phyloP scores from a whole-genome alignment of 75 land plant species.

The Sequoia sempervirens region DNA sequence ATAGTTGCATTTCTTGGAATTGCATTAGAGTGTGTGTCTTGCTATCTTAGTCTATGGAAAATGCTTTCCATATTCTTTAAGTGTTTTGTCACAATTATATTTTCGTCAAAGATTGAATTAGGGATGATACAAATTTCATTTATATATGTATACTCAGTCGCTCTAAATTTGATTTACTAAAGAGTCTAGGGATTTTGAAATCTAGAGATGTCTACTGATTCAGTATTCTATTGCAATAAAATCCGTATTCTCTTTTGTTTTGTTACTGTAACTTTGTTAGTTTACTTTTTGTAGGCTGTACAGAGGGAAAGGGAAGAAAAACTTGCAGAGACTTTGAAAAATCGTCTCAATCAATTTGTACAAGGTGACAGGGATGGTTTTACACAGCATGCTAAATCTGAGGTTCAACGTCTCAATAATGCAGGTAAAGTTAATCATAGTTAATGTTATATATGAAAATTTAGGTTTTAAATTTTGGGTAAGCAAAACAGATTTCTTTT shows the following conservation, averaged over 20 bases:
- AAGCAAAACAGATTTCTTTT: too few relatives aligned
- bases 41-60: neutral
- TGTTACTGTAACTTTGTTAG: neutral
- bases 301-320: constrained; percentile 90
- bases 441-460: too few relatives aligned
- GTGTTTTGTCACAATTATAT: neutral
- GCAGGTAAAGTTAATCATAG: constrained; percentile 37
- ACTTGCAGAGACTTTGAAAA: constrained; percentile 53
- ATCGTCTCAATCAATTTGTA: constrained; percentile 58
- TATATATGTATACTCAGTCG: neutral
- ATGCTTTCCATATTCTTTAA: neutral
- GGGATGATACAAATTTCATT: neutral
- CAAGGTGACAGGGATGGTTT: constrained; percentile 62
- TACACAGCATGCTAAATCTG: constrained; percentile 48
- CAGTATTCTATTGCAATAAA: neutral
- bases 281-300: constrained; percentile 37
- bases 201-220: neutral
- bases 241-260: neutral
- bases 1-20: neutral
- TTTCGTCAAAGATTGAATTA: neutral
- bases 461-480: too few relatives aligned
- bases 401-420: constrained; percentile 58
- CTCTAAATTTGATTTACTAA: neutral
- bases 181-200: neutral
- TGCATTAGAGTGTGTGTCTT: neutral